Evolutionary conservation across 2,329 filamentous ascomycete genomes (phyloP).

Genomic region (Aureobasidium sp.): DNA sequence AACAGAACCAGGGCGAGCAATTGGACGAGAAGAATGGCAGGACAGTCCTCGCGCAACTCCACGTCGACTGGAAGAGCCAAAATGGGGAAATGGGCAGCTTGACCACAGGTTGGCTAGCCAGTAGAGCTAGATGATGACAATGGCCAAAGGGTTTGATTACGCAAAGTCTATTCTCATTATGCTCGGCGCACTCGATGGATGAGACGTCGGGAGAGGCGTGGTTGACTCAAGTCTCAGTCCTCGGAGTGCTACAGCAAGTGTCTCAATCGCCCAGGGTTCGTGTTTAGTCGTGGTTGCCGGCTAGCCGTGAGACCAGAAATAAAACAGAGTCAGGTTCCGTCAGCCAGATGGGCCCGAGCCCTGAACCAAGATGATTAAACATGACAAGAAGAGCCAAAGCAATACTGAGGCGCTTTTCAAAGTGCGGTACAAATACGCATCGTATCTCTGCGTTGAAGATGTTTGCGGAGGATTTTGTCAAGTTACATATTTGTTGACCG

Average conservation of each 20-base stretch:
- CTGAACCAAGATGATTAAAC: neutral
- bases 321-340: conserved; percentile 3
- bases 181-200: neutral
- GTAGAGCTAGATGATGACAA: conserved; percentile 2
- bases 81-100: conserved; percentile 86
- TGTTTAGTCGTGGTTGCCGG: neutral
- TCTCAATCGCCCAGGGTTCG: neutral
- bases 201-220: conserved; percentile 4
- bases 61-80: conserved; percentile 78
- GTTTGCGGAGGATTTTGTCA: conserved; percentile 2
- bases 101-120: conserved; percentile 64
- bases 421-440: neutral
- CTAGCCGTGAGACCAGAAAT: conserved; percentile 4
- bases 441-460: neutral
- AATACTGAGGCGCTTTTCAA: neutral
- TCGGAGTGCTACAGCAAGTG: conserved; percentile 5
- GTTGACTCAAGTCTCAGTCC: neutral
- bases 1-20: conserved; percentile 44
- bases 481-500: neutral
- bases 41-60: conserved; percentile 68
- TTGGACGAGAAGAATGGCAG: conserved; percentile 37
- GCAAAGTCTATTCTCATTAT: neutral
- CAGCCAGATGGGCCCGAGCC: neutral
- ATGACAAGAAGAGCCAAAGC: neutral
- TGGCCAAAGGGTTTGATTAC: neutral